Base-by-base conservation (phyloP, 306 rosid genomes). In the Lagenaria siceraria region DNA sequence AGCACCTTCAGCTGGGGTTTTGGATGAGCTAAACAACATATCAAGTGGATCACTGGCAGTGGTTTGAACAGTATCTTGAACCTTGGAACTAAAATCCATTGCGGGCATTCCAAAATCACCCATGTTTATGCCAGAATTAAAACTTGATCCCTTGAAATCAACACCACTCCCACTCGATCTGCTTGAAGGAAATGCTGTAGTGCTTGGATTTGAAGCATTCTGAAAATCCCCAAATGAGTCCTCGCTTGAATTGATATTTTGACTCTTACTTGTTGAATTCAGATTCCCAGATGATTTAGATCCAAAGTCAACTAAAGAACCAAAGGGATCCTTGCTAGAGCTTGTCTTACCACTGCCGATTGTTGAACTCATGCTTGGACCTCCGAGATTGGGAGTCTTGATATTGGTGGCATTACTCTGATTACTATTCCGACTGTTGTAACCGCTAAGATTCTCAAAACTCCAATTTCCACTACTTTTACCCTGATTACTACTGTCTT, bases 221-320 rank as follows among this genome's bases (percentile, higher is more conserved):
- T 83, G 92, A 80, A 96, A 92, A 87, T 88, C 89, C 49, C 99
- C 98, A 89, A 92, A 96, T 76, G 79, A 84, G 79, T 85, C 88
- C 79, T 85, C 83, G 40, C 53, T 74, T 7, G 63, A 36, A 10
- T 78, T 81, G 75, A 40, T 58, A 80, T 83, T 84, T 14, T 19
- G 51, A 15, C 63, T 62, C 78, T 84, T 87, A 52, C 80, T 87
- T 31, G 88, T 80, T n/a, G 97, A 84, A 82, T 88, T 88, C 58
- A 87, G 82, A 75, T 80, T 76, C 75, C 77, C 87, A 6, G 93
- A 74, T 78, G 83, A 88, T 74, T 90, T 92, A 33, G 92, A 81
- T 74, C 93, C 92, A 79, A 96, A 83, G 81, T 93, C 89, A 78
- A 84, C 79, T 83, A 96, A 87, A 78, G 96, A 90, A 81, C 89